Percentiles rank a stretch among this genome's conserved stretches.
Evolutionary conservation across 2,329 filamentous ascomycete genomes (phyloP).

Genomic region (Pyricularia sp.): DNA sequence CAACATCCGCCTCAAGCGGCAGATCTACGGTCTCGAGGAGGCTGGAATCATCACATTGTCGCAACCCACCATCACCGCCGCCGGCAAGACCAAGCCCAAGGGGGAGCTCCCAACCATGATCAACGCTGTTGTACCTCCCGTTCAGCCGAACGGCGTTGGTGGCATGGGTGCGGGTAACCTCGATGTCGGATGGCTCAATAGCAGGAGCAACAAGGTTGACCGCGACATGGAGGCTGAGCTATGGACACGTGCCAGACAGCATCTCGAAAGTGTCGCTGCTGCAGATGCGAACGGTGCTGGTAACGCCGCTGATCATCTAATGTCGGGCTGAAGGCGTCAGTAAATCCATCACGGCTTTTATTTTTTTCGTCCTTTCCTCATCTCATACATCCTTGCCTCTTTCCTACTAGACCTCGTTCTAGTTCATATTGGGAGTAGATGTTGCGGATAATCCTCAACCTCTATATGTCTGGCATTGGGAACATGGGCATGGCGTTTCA

Average conservation of each 20-base stretch:
- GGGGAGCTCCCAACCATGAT: constrained; percentile 8
- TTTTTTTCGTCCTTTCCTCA: not conserved
- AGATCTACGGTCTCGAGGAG: constrained; percentile 74
- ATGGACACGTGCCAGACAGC: constrained; percentile 51
- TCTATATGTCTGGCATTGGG: not conserved
- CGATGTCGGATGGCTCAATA: constrained; percentile 86
- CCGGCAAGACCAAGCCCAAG: constrained; percentile 13
- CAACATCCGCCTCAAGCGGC: constrained; percentile 63
- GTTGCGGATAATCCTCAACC: not conserved
- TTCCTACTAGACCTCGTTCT: no score
- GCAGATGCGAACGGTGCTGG: not conserved
- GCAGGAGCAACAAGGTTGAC: constrained; percentile 70
- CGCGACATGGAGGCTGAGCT: constrained; percentile 78
- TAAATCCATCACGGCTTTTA: not conserved
- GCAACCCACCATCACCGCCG: constrained; percentile 16
- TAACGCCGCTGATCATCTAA: not conserved
- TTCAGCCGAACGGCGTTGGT: constrained; percentile 46
- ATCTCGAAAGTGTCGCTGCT: constrained; percentile 30
- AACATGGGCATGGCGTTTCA: not conserved
- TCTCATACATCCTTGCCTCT: not conserved
- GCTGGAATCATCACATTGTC: constrained; percentile 57
- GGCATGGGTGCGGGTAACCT: constrained; percentile 43
- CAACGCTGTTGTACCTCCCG: constrained; percentile 12
- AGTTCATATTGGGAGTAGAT: not conserved
- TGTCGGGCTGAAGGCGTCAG: not conserved